phyloP scores from a whole-genome alignment of 805 yeast species.

The Suhomyces sp. region DNA sequence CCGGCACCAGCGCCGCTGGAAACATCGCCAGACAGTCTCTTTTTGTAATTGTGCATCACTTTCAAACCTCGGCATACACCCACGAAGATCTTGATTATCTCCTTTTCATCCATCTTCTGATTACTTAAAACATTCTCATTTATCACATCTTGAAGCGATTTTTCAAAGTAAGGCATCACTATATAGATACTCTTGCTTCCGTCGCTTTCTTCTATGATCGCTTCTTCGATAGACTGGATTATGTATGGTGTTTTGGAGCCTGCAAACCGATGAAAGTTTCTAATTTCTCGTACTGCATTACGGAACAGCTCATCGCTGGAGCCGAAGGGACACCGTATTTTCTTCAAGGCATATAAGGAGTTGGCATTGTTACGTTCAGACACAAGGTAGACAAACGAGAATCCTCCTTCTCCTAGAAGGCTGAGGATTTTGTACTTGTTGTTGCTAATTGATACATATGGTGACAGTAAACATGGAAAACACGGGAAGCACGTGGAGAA shows the following conservation, averaged over 20 bases:
- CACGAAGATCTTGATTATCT: conserved; percentile 58
- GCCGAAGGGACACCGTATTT: conserved; percentile 86
- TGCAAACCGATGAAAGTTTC: conserved; percentile 66
- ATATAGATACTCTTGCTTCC: conserved; percentile 80
- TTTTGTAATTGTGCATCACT: conserved; percentile 67
- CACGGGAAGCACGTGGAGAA: conserved; percentile 45
- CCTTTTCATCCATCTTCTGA: conserved; percentile 55
- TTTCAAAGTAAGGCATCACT: conserved; percentile 71
- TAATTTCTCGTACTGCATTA: conserved; percentile 74
- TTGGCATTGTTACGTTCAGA: conserved; percentile 46
- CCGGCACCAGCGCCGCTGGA: conserved; percentile 9
- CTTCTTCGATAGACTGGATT: conserved; percentile 67
- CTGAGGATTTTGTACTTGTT: conserved; percentile 60
- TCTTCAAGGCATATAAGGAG: conserved; percentile 68
- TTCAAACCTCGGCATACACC: conserved; percentile 76
- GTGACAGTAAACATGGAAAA: conserved; percentile 44
- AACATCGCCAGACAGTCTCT: conserved; percentile 10
- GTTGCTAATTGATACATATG: conserved; percentile 62
- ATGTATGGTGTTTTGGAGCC: conserved; percentile 59
- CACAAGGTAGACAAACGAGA: conserved; percentile 82
- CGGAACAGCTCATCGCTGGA: conserved; percentile 60
- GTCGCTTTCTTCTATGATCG: conserved; percentile 68
- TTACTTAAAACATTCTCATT: conserved; percentile 60
- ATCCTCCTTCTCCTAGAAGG: conserved; percentile 89
- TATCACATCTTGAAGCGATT: conserved; percentile 78